Conservation (phyloP, 495 filamentous ascomycete species). For the Aspergillus leporis region DNA sequence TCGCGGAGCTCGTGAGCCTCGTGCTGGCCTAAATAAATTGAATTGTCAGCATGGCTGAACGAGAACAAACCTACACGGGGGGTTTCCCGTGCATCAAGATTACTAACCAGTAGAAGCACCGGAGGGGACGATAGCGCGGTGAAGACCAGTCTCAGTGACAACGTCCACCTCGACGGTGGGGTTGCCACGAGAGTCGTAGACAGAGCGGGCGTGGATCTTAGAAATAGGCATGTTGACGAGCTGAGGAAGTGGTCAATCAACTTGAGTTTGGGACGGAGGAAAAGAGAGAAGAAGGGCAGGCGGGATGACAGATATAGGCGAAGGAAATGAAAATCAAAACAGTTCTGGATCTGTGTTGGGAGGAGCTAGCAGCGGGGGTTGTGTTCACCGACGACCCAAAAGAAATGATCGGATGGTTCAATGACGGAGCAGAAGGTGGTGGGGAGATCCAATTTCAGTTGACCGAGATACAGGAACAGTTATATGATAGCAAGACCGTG, state of each 20-base stretch:
- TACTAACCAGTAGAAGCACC: conserved; percentile 91
- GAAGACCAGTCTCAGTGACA: conserved; percentile 92
- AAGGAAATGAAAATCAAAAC: conserved; percentile 13
- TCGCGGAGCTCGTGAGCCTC: conserved; percentile 99
- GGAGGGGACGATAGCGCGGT: conserved; percentile 98
- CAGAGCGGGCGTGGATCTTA: conserved; percentile 96
- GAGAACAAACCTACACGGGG: neutral
- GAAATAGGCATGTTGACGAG: conserved; percentile 81
- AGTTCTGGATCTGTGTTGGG: conserved; percentile 30
- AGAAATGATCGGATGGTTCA: conserved; percentile 33
- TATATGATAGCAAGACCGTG: neutral
- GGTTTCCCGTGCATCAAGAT: conserved; percentile 7
- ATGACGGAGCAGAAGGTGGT: conserved; percentile 18
- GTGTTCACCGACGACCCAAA: conserved; percentile 52
- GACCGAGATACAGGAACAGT: conserved; percentile 12
- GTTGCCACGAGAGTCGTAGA: conserved; percentile 99
- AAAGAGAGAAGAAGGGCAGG: conserved; percentile 20
- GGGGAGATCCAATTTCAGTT: conserved; percentile 28
- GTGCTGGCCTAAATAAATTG: conserved; percentile 75
- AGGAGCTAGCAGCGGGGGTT: conserved; percentile 40
- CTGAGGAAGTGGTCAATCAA: conserved; percentile 26
- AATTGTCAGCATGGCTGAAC: conserved; percentile 15
- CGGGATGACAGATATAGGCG: conserved; percentile 21
- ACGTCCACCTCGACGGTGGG: conserved; percentile 95
- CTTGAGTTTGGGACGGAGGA: conserved; percentile 13